Conservation (phyloP, 345 rosid species). For the Citrus inodora region DNA sequence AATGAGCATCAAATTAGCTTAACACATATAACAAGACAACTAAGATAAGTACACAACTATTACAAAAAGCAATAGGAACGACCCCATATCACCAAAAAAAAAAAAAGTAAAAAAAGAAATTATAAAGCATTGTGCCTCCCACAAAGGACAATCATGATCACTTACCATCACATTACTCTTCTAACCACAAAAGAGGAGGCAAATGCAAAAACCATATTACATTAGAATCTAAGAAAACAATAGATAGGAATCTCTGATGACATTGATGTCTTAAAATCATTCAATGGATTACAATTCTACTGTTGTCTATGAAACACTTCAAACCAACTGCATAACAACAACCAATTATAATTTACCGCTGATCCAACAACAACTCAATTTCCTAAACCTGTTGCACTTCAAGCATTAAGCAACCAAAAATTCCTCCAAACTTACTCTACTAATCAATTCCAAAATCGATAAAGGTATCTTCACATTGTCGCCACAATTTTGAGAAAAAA, state of each 20-base stretch:
- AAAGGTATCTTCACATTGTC: neutral
- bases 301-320: neutral
- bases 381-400: neutral
- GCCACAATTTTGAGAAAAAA: neutral
- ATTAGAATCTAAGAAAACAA: neutral
- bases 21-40: neutral
- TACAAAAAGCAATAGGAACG: neutral
- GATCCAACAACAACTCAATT: neutral
- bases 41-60: neutral
- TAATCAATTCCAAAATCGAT: neutral
- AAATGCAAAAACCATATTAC: neutral
- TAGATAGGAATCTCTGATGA: neutral
- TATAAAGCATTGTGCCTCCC: neutral
- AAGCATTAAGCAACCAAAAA: neutral
- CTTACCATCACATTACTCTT: neutral
- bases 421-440: neutral
- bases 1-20: slow-evolving; percentile 35
- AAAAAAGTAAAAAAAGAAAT: too few species aligned
- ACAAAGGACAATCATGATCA: neutral
- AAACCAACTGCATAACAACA: neutral
- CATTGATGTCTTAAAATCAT: neutral
- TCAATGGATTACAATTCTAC: neutral
- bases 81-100: neutral
- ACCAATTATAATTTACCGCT: neutral
- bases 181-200: neutral